These are phyloP conservation scores for Gnomoniopsis sp. DNA, from an alignment of 2,329 filamentous ascomycete species.

Conservation along the genomic window DNA sequence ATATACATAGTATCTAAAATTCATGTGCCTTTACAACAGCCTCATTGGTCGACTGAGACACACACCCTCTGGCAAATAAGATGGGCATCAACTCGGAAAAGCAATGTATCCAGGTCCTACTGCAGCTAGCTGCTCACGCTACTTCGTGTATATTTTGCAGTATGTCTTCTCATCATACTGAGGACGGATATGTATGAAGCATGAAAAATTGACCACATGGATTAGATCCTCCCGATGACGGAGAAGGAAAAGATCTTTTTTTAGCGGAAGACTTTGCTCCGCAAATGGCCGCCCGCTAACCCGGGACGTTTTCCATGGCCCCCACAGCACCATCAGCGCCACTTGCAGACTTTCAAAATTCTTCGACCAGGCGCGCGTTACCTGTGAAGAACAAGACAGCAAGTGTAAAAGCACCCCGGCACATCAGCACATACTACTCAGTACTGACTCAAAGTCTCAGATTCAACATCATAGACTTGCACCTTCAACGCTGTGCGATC, in stretches of 20 bases:
- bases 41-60: no score
- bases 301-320: background rate
- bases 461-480: conserved; percentile 4
- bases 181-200: no score
- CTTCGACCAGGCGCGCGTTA: background rate
- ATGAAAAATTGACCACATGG: no score
- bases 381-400: background rate
- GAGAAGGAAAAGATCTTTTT: background rate
- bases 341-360: background rate
- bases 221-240: background rate
- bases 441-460: background rate
- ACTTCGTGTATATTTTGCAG: no score
- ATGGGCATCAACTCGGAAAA: no score
- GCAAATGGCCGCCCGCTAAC: background rate
- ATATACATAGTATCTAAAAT: no score
- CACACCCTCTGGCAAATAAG: no score
- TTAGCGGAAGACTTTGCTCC: background rate
- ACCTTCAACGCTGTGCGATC: background rate
- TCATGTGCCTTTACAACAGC: no score
- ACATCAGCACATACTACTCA: background rate
- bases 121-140: no score
- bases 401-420: background rate
- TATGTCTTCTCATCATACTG: no score
- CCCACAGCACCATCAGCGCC: background rate
- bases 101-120: no score